Evolutionary conservation across 2,329 filamentous ascomycete species (phyloP).

Genomic region (Penicillium paneum): DNA sequence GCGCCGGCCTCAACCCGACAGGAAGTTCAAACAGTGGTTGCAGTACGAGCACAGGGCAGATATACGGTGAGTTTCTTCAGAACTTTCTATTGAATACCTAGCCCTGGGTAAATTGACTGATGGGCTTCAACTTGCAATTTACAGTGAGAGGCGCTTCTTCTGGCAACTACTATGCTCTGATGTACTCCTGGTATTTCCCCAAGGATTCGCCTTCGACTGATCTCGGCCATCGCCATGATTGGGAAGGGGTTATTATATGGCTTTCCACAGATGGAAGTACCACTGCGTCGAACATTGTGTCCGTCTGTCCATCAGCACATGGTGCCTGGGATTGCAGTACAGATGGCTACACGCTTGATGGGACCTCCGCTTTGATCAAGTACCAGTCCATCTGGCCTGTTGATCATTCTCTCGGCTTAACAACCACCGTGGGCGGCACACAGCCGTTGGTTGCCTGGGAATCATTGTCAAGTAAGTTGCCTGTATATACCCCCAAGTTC

Average conservation of each 20-base stretch:
- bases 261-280: conserved; percentile 40
- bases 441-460: conserved; percentile 52
- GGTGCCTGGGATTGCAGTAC: conserved; percentile 49
- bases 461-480: conserved; percentile 38
- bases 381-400: conserved; percentile 51
- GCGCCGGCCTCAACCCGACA: conserved; percentile 44
- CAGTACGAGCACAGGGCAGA: conserved; percentile 47
- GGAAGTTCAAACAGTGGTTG: conserved; percentile 44
- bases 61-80: conserved; percentile 38
- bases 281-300: conserved; percentile 43
- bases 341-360: conserved; percentile 40
- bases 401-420: conserved; percentile 47
- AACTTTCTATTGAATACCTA: not conserved
- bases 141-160: conserved; percentile 42
- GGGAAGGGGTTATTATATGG: conserved; percentile 56
- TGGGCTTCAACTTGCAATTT: not conserved
- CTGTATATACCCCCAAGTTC: not conserved
- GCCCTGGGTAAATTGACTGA: not conserved
- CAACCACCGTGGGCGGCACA: conserved; percentile 40
- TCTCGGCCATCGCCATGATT: conserved; percentile 55
- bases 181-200: conserved; percentile 54
- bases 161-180: conserved; percentile 46
- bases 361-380: conserved; percentile 46
- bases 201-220: conserved; percentile 48
- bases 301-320: conserved; percentile 54